A percentile compares a stretch with the other conserved stretches of the same genome.
These are phyloP conservation scores for Leccinum broughii DNA, from an alignment of 768 basidiomycete genomes.

Conservation along the genomic window DNA sequence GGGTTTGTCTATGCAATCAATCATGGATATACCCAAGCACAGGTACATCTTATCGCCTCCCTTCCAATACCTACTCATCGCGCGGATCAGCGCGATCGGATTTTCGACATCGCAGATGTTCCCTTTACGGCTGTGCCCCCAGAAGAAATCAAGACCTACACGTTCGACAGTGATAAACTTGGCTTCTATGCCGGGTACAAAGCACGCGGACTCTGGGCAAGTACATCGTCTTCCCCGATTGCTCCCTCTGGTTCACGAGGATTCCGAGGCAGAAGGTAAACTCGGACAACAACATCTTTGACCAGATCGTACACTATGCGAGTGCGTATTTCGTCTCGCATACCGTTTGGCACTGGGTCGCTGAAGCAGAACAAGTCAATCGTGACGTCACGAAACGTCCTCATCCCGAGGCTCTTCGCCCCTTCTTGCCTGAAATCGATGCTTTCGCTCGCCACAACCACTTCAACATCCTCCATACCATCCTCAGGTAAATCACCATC, in stretches of 20 bases:
- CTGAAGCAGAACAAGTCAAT: constrained; percentile 39
- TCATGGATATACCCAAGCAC: constrained; percentile 40
- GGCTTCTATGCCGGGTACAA: constrained; percentile 55
- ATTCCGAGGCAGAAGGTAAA: constrained; percentile 48
- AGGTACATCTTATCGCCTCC: constrained; percentile 21
- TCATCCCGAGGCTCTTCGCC: constrained; percentile 49
- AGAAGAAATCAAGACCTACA: constrained; percentile 39
- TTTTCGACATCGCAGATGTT: constrained; percentile 49
- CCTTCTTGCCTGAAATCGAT: constrained; percentile 52
- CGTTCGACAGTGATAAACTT: constrained; percentile 37
- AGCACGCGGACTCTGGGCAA: constrained; percentile 24
- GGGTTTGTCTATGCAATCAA: constrained; percentile 45
- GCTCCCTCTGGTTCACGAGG: not conserved
- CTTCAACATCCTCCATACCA: constrained; percentile 46
- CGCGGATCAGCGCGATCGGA: constrained; percentile 40
- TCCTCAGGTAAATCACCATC: constrained; percentile 38
- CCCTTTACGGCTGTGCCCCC: constrained; percentile 42
- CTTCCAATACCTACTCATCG: constrained; percentile 13
- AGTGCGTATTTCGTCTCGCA: constrained; percentile 35
- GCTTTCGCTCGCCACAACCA: constrained; percentile 53
- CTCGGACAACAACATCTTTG: constrained; percentile 45
- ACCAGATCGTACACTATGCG: constrained; percentile 60
- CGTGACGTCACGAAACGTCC: constrained; percentile 42
- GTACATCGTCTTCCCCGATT: not conserved
- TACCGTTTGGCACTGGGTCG: too few species aligned